A percentile compares a stretch with the other conserved stretches of the same genome.
These are phyloP conservation scores for Clitopilus passeckerianus DNA, from an alignment of 768 basidiomycete genomes.

Conservation along the genomic window DNA sequence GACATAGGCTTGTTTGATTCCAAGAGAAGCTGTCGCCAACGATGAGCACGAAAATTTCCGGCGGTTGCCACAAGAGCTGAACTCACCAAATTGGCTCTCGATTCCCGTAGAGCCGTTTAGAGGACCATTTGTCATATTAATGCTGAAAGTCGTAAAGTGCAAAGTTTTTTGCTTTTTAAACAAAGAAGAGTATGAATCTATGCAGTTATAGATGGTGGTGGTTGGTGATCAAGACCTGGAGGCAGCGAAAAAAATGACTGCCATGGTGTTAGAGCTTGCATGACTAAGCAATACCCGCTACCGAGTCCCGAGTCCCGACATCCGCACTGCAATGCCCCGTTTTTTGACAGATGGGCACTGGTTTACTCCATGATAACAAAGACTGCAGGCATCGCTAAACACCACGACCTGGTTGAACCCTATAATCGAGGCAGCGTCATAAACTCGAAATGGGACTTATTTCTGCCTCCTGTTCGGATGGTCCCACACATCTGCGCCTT, in stretches of 20 bases:
- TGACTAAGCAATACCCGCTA: not conserved
- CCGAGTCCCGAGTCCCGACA: not conserved
- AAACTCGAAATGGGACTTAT: too few relatives aligned
- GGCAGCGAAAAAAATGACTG: not conserved
- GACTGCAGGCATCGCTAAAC: too few relatives aligned
- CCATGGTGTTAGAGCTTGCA: not conserved
- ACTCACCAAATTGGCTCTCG: constrained; percentile 72
- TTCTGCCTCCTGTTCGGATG: too few relatives aligned
- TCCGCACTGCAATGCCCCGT: not conserved
- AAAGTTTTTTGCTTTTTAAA: constrained; percentile 21
- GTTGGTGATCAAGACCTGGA: constrained; percentile 17
- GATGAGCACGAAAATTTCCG: constrained; percentile 4
- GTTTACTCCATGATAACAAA: not conserved
- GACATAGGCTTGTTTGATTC: constrained; percentile 80
- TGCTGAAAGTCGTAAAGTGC: constrained; percentile 20
- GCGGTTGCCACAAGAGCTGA: constrained; percentile 6
- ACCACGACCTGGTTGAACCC: too few relatives aligned
- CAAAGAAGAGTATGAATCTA: constrained; percentile 13
- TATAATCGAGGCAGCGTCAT: too few relatives aligned
- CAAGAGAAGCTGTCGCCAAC: constrained; percentile 56
- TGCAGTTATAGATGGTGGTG: constrained; percentile 20
- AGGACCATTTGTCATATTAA: constrained; percentile 89
- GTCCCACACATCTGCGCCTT: too few relatives aligned
- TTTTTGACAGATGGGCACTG: not conserved
- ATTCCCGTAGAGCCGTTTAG: constrained; percentile 72